Evolutionary conservation across 2,329 filamentous ascomycete genomes (phyloP), one percentile per base, ranked within the genome.

Genomic region (Aspergillus versicolor): DNA sequence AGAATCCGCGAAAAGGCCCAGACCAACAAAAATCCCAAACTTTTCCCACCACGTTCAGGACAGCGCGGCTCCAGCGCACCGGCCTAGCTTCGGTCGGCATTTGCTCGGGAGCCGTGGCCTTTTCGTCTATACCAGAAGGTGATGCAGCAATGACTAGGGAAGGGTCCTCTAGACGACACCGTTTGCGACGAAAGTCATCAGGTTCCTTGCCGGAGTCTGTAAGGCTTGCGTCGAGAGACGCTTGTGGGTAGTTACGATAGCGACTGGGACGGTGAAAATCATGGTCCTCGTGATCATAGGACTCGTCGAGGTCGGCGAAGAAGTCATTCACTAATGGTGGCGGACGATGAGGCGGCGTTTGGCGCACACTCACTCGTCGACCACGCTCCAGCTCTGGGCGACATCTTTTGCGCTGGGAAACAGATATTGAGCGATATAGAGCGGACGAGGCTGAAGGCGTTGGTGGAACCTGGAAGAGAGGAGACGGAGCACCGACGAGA

Each of bases 1-100:
- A 87, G 72, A 97, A 97, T 0, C 92, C 92, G 54, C 84, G 83
- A 68, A 97, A 95, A 0, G 89, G 84, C 22, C 70, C 78, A 4
- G 78, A 73, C 71, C 80, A 90, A 77, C 92, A 96, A 66, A 96
- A 94, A 64, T 92, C 84, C 83, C 91, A 92, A 0, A 96, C 86
- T 67, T 88, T 93, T 17, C 90, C 76, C 3, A 79, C 76, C 5
- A 75, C 70, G 32, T 72, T 74, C 46, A 79, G 72, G 6, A 79
- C 73, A 1, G 76, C 67, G 34, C 68, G 73, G 27, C 75, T 71
- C 74, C 77, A 77, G 38, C 75, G 71, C 27, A 67, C 56, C 27
- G 64, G 61, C 12, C 58, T 61, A 34, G 46, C 59, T 50, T 45
- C 48, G 41, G 42, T 57, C 37, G 21, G 52, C 56, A 41, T 66